Evolutionary conservation across 768 basidiomycete genomes (phyloP).

Genomic region (Cystofilobasidium capitatum): DNA sequence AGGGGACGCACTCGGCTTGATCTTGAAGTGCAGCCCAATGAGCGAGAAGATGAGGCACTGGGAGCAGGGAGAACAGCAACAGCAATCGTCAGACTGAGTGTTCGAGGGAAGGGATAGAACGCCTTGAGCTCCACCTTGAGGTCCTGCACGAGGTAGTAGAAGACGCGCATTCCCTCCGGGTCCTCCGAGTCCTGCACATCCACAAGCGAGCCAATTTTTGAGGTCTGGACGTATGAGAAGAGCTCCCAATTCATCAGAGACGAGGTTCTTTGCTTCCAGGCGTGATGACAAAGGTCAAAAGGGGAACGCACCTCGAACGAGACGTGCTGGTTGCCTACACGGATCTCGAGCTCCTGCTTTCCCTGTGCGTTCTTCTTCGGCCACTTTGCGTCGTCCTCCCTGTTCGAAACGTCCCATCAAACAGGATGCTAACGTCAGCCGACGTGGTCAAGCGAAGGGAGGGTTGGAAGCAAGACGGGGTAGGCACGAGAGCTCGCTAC

Average conservation of each 20-base stretch:
- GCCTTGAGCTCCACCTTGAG: conserved; percentile 54
- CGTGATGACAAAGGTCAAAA: background rate
- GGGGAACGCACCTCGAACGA: conserved; percentile 70
- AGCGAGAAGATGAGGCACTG: conserved; percentile 97
- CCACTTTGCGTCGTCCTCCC: conserved; percentile 98
- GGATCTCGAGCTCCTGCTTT: conserved; percentile 94
- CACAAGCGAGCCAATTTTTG: conserved; percentile 92
- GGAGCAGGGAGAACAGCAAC: background rate
- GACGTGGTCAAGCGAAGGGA: background rate
- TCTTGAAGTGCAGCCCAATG: conserved; percentile 98
- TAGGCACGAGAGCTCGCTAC: background rate
- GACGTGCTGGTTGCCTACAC: conserved; percentile 88
- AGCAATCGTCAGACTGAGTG: background rate
- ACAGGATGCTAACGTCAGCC: background rate
- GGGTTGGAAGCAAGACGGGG: background rate
- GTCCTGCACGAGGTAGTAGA: conserved; percentile 98
- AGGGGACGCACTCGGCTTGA: conserved; percentile 71
- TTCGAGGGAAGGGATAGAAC: background rate
- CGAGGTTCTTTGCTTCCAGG: background rate
- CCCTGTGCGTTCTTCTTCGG: conserved; percentile 99
- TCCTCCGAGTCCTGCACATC: conserved; percentile 96
- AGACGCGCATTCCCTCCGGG: conserved; percentile 91
- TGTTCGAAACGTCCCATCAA: too few species aligned
- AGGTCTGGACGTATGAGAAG: conserved; percentile 55
- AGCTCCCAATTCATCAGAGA: background rate